Evolutionary conservation across 176 grass and related monocot genomes (phyloP).

Genomic region (Aegilops sharonensis): DNA sequence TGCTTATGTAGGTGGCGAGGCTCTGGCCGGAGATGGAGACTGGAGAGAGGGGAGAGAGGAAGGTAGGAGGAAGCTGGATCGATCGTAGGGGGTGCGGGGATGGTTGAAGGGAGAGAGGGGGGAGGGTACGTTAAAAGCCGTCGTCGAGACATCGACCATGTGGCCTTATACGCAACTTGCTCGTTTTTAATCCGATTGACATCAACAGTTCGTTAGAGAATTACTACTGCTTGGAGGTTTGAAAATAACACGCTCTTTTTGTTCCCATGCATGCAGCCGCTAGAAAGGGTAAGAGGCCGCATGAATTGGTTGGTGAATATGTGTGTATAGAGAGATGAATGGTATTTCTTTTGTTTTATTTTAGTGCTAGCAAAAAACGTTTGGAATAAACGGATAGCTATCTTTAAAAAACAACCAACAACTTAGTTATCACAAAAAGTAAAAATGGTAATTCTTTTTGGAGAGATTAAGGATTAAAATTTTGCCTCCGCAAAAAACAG

Average conservation of each 20-base stretch:
- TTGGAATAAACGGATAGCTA: too few species aligned
- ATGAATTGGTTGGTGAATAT: background rate
- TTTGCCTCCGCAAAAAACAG: too few species aligned
- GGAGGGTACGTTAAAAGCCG: slow-evolving; percentile 27
- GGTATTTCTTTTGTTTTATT: too few species aligned
- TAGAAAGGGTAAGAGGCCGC: background rate
- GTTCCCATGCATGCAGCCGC: slow-evolving; percentile 27
- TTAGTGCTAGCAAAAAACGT: too few species aligned
- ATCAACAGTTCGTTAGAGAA: slow-evolving; percentile 31
- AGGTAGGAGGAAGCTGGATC: slow-evolving; percentile 57
- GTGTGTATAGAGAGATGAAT: too few species aligned
- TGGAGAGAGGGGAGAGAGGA: slow-evolving; percentile 34
- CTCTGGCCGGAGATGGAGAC: background rate
- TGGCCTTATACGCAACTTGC: slow-evolving; percentile 43
- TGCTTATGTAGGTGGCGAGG: slow-evolving; percentile 26
- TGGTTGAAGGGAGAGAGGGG: background rate
- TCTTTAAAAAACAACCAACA: too few species aligned
- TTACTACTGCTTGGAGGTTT: background rate
- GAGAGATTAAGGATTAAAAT: too few species aligned
- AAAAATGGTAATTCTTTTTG: too few species aligned
- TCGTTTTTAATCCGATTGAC: slow-evolving; percentile 7
- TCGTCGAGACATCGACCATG: slow-evolving; percentile 36
- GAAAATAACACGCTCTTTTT: slow-evolving; percentile 18
- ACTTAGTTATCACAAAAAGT: too few species aligned
- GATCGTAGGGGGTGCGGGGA: background rate